Conservation (phyloP, 2,329 filamentous ascomycete genomes). For the Microsporum ferrugineum region DNA sequence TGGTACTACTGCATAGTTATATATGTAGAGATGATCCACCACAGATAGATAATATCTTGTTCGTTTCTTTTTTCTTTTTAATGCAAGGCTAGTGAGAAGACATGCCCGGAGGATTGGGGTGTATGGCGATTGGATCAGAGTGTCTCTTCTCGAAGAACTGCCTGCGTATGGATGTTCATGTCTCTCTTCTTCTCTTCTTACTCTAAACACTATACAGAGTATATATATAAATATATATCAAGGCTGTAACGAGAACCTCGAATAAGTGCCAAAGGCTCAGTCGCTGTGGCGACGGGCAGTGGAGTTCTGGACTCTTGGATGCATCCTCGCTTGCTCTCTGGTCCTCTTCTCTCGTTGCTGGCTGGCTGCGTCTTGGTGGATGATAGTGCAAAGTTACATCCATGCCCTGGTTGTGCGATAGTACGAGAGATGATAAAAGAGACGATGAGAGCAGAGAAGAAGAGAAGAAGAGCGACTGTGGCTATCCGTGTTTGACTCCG, state of each 20-base stretch:
- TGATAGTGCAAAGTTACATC: slow-evolving; percentile 1
- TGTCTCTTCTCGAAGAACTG: too few species aligned
- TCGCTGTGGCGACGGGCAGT: too few species aligned
- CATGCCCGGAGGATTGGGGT: too few species aligned
- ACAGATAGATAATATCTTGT: too few species aligned
- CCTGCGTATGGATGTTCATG: too few species aligned
- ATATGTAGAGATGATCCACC: neutral
- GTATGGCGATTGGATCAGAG: too few species aligned
- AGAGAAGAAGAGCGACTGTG: neutral
- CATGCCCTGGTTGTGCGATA: neutral
- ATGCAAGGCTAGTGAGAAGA: too few species aligned
- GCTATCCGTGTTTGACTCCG: neutral
- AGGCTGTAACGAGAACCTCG: neutral
- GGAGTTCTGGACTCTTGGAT: neutral
- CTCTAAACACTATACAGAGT: too few species aligned
- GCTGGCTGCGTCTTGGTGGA: neutral
- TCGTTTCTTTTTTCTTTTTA: too few species aligned
- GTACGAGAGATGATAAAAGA: too few species aligned
- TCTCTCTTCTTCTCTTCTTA: too few species aligned
- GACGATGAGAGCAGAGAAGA: too few species aligned
- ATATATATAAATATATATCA: neutral
- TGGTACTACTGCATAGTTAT: neutral
- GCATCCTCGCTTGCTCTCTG: neutral
- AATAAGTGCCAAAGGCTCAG: neutral
- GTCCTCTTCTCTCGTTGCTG: neutral